Evolutionary conservation across 257 asterid species (phyloP), one percentile per base, ranked within the genome.

Genomic region (Nicotiana tomentosiformis): DNA sequence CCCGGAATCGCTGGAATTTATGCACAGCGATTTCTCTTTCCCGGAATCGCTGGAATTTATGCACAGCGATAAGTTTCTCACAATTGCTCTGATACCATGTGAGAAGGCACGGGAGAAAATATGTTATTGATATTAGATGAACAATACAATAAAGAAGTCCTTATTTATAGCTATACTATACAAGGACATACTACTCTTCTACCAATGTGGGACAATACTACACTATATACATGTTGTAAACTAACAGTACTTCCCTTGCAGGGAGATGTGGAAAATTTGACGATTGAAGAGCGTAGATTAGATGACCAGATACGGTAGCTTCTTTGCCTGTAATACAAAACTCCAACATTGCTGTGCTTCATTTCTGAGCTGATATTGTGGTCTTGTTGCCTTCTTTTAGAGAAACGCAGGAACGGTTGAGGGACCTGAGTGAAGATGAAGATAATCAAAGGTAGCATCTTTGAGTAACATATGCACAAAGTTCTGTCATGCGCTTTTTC

Each of bases 351-450:
- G 62, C 30, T 43, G 8, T 80, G 72, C 62, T 20, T 80, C 60
- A 62, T 60, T 43, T 49, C 37, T 1, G 62, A 43, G 23, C 57
- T 56, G 43, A 61, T 60, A 64, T 82, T 85, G 78, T 76, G 87
- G 65, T 89, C 61, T 66, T 16, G 29, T 76, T 85, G 64, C 60
- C 67, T 88, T 84, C 80, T 84, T 82, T 56, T 90, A 93, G 97
- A 86, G 94, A 90, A 82, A 90, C 90, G 93, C 90, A 93, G 87
- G 97, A 88, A 37, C 88, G 80, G 78, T 86, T 93, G 66, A 88
- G 87, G 88, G 87, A 87, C 84, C 83, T 91, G 84, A 91, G 93
- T 85, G 95, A 91, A 91, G 93, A 91, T 83, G 94, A 91, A 85
- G 77, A 88, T 88, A 90, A 89, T 85, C 91, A 90, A 84, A 90